Percentiles rank a stretch among this genome's conserved stretches.
Evolutionary conservation across 2,329 filamentous ascomycete genomes (phyloP).

Genomic region (Eutypella sp.): DNA sequence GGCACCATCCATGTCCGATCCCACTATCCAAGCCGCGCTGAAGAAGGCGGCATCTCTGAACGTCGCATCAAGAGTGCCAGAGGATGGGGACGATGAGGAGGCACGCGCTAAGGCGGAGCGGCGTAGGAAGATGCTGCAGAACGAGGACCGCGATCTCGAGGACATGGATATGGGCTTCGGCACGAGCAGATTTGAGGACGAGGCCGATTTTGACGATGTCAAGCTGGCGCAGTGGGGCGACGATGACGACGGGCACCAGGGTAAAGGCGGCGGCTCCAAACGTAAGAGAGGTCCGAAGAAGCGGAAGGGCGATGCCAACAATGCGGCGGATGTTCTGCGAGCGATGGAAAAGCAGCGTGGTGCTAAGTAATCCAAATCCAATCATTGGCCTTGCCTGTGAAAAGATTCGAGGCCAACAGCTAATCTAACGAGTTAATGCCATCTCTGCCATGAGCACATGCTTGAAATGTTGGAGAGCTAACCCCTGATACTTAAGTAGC

Average conservation of each 20-base stretch:
- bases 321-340: conserved; percentile 71
- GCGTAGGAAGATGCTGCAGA: conserved; percentile 68
- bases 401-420: neutral
- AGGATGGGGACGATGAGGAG: conserved; percentile 36
- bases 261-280: conserved; percentile 45
- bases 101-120: conserved; percentile 59
- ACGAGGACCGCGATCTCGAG: conserved; percentile 73
- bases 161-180: conserved; percentile 96
- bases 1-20: conserved; percentile 61
- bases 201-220: conserved; percentile 71
- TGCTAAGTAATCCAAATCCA: conserved; percentile 17
- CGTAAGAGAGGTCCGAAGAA: conserved; percentile 70
- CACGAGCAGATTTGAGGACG: conserved; percentile 79
- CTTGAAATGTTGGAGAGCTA: too few relatives aligned
- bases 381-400: neutral
- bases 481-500: too few relatives aligned
- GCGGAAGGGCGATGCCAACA: conserved; percentile 74
- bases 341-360: conserved; percentile 62
- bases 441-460: too few relatives aligned
- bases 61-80: conserved; percentile 36
- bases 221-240: conserved; percentile 64
- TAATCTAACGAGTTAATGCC: too few relatives aligned
- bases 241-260: conserved; percentile 43
- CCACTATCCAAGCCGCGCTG: conserved; percentile 75
- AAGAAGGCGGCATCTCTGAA: conserved; percentile 73